These are phyloP conservation scores for Salmacisia buchloeana DNA, from an alignment of 1,284 basidiomycete species.

Conservation along the genomic window DNA sequence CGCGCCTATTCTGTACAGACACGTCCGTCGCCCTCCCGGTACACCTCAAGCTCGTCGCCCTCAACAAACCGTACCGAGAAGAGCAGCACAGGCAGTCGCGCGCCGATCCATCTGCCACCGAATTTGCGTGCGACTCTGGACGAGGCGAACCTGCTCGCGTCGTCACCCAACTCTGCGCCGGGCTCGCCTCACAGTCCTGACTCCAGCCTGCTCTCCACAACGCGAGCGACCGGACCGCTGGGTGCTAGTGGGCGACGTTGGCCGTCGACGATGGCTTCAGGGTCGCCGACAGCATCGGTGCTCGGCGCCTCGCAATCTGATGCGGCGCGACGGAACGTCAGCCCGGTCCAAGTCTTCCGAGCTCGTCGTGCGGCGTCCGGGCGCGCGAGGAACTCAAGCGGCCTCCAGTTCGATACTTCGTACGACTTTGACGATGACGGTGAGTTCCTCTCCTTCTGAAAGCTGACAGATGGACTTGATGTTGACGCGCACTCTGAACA, in stretches of 20 bases:
- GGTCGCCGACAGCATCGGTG: neutral
- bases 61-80: neutral
- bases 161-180: neutral
- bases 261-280: neutral
- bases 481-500: too few species aligned
- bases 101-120: neutral
- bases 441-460: neutral
- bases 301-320: too few species aligned
- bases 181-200: neutral
- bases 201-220: neutral
- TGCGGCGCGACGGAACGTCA: neutral
- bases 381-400: neutral
- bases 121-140: neutral
- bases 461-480: neutral
- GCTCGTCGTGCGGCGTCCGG: constrained; percentile 1
- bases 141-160: neutral
- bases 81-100: neutral
- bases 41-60: neutral
- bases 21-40: neutral
- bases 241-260: neutral
- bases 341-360: neutral
- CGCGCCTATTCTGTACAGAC: neutral
- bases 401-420: constrained; percentile 3
- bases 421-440: neutral
- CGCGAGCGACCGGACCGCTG: neutral